Conservation (phyloP, 1,284 basidiomycete genomes). For the Puccinia triticina region DNA sequence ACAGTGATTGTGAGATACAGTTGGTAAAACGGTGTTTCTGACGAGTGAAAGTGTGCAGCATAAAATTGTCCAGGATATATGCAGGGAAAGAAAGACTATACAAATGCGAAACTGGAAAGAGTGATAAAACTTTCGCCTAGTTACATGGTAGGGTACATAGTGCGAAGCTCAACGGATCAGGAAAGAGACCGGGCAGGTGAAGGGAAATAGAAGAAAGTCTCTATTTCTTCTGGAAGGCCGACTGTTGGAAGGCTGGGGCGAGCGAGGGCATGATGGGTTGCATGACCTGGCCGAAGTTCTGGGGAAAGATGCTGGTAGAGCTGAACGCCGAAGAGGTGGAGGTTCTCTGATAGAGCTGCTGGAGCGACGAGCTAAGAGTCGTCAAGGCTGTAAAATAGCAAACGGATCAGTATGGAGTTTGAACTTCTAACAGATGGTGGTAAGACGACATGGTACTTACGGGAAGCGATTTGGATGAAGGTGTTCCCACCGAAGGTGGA, state of each 20-base stretch:
- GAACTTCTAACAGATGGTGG: neutral
- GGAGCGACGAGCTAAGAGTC: neutral
- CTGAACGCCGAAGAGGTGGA: neutral
- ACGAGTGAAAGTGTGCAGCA: no score
- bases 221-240: no score
- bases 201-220: no score
- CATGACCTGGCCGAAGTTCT: neutral
- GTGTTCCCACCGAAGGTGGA: neutral
- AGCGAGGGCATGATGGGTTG: neutral
- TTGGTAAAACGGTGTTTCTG: neutral
- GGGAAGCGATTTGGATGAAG: neutral
- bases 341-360: neutral
- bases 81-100: no score
- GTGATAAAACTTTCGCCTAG: no score
- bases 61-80: no score
- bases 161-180: no score
- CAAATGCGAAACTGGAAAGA: no score
- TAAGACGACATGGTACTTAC: neutral
- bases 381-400: neutral
- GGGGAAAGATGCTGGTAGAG: neutral
- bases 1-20: no score
- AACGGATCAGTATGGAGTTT: neutral
- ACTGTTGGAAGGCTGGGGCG: no score
- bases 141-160: no score
- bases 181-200: no score